phyloP scores from a whole-genome alignment of 331 rosid species.

The Rosa hybrid region DNA sequence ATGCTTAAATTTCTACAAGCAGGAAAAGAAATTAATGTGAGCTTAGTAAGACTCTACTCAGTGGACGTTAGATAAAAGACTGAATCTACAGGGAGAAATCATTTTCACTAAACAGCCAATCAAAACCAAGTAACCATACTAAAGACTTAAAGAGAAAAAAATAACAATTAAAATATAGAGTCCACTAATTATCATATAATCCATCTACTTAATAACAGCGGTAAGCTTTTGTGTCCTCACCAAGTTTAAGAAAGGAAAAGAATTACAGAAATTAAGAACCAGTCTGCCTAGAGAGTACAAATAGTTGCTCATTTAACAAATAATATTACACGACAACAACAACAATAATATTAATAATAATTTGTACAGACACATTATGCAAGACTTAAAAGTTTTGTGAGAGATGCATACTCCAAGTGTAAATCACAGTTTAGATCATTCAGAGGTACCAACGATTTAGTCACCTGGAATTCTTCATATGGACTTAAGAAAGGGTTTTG shows the following conservation, averaged over 20 bases:
- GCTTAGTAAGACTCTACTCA: constrained; percentile 9
- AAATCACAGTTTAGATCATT: background rate
- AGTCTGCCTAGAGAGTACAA: background rate
- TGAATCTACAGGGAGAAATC: background rate
- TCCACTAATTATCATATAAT: background rate
- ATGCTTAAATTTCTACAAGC: constrained; percentile 72
- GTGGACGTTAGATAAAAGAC: too few relatives aligned
- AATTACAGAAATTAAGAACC: background rate
- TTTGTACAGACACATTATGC: background rate
- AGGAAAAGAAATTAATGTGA: constrained; percentile 7
- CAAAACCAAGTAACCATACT: background rate
- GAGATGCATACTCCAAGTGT: background rate
- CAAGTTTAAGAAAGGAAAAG: background rate
- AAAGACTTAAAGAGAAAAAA: background rate
- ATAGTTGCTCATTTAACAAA: background rate
- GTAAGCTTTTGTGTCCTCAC: background rate
- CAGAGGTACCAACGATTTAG: background rate
- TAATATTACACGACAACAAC: background rate
- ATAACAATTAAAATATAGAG: background rate
- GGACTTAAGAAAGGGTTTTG: constrained; percentile 80
- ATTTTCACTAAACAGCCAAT: background rate
- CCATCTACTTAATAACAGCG: background rate
- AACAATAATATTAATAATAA: too few relatives aligned
- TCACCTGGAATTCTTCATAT: constrained; percentile 95
- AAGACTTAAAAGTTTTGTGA: constrained; percentile 15